These are phyloP conservation scores for Lumnitzera littorea DNA, from an alignment of 345 rosid species.

Conservation along the genomic window DNA sequence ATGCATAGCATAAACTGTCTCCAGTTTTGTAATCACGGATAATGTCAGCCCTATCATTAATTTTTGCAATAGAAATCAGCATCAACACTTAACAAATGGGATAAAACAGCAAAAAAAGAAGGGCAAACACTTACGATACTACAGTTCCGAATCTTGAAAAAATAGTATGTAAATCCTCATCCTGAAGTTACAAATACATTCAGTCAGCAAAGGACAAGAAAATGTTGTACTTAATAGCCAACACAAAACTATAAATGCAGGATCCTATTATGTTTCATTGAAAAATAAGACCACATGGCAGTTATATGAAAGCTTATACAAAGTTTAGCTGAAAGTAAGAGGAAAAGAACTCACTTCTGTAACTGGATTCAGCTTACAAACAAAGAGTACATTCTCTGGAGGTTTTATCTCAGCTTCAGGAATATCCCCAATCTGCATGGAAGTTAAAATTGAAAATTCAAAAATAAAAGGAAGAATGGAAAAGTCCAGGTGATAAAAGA, in stretches of 20 bases:
- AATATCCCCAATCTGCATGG: constrained; percentile 57
- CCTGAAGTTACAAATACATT: constrained; percentile 42
- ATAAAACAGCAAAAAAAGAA: constrained; percentile 2
- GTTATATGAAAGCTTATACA: neutral
- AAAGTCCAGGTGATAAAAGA: constrained; percentile 1
- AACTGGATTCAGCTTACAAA: constrained; percentile 95
- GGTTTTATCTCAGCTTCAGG: constrained; percentile 84
- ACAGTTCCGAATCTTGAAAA: constrained; percentile 95
- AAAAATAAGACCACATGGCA: neutral
- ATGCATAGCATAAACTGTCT: constrained; percentile 94
- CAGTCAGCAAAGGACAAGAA: neutral
- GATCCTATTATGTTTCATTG: neutral
- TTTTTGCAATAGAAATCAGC: neutral
- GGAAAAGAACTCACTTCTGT: constrained; percentile 67
- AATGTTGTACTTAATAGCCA: neutral
- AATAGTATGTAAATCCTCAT: constrained; percentile 89
- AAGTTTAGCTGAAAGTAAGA: constrained; percentile 1
- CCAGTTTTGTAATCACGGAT: constrained; percentile 95
- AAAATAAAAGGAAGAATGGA: constrained; percentile 8
- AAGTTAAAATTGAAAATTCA: constrained; percentile 6
- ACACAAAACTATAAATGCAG: neutral
- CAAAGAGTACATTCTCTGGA: constrained; percentile 92
- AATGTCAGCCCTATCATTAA: constrained; percentile 65
- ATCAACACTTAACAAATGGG: too few relatives aligned
- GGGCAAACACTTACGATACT: constrained; percentile 46